Evolutionary conservation across 1,284 basidiomycete genomes (phyloP).

Genomic region (Rhodofomes roseus): DNA sequence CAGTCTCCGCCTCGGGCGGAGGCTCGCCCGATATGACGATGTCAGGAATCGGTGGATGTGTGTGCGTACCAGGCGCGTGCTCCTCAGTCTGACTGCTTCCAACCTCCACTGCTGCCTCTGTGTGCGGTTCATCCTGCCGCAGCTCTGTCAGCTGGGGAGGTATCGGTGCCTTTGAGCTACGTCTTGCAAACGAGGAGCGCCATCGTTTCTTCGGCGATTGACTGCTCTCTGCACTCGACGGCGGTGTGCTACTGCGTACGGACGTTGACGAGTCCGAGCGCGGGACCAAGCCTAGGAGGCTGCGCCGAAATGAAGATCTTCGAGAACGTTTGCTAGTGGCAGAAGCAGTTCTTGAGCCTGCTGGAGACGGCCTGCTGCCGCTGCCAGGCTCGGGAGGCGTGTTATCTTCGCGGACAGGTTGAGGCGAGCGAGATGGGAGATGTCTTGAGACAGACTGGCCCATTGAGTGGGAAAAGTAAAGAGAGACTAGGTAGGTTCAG

Average conservation of each 20-base stretch:
- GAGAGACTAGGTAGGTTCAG: conserved; percentile 4
- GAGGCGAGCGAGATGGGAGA: background rate
- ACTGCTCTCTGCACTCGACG: conserved; percentile 7
- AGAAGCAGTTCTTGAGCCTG: conserved; percentile 3
- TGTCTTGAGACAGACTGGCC: conserved; percentile 8
- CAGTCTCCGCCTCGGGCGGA: background rate
- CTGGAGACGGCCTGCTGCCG: conserved; percentile 2
- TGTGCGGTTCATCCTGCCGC: background rate
- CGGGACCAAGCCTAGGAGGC: conserved; percentile 18
- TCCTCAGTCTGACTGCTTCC: background rate
- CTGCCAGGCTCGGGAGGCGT: conserved; percentile 4
- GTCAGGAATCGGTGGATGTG: background rate
- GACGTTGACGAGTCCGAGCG: conserved; percentile 14
- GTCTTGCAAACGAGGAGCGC: conserved; percentile 32
- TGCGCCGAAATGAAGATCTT: conserved; percentile 18
- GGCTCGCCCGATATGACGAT: background rate
- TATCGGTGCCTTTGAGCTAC: conserved; percentile 25
- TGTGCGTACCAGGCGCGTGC: conserved; percentile 7
- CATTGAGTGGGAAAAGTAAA: conserved; percentile 6
- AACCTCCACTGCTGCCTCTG: background rate
- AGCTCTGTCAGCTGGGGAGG: conserved; percentile 12
- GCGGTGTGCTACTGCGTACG: conserved; percentile 4
- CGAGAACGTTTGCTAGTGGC: conserved; percentile 11
- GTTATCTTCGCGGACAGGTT: conserved; percentile 3
- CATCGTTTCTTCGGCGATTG: conserved; percentile 32